Evolutionary conservation across 2,329 filamentous ascomycete genomes (phyloP), one percentile per base, ranked within the genome.

Genomic region (Coleophoma eucalyptorum): DNA sequence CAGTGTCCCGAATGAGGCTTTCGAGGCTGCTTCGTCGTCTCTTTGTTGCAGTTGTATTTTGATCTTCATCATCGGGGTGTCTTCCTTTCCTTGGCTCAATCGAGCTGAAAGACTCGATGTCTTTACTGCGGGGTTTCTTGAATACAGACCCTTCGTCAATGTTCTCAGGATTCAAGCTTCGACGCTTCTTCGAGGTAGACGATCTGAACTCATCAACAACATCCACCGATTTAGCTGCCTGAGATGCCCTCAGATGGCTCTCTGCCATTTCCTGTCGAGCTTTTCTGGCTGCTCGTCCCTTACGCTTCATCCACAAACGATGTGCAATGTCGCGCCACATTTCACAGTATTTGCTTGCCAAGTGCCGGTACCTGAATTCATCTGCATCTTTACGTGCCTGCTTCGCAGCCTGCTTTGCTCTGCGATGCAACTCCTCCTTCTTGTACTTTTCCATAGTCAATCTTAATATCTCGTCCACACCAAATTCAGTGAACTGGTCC

Each of bases 191-290:
- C 16, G 19, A 50, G 33, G 54, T 52, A 8, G 63, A 63, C 42
- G 61, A 53, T 42, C 50, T 60, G 38, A 67, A 65, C 43, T 66
- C 63, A n/a, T 64, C 54, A 6, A 67, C 58, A n/a, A 67, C 42
- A 43, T 53, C 56, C 7, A 55, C 53, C 19, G 62, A 58, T 48
- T 58, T 47, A 19, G 57, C 53, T 37, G 53, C 50, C 45, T 61
- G 62, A 1, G 58, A 57, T 40, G 58, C 57, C 46, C 50, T 58
- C 35, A 56, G 48, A n/a, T 46, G 56, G 12, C n/a, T 26, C 50
- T 67, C 58, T 5, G 62, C 63, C 54, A 63, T 56, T 37, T 62
- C 58, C 40, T 51, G 56, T 32, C 63, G 54, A 38, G 55, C 55
- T 55, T 58, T 54, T 12, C 65, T 56, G 44, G 58, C 60, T 47